Conservation (phyloP, 345 rosid species). For the Citrus medica region DNA sequence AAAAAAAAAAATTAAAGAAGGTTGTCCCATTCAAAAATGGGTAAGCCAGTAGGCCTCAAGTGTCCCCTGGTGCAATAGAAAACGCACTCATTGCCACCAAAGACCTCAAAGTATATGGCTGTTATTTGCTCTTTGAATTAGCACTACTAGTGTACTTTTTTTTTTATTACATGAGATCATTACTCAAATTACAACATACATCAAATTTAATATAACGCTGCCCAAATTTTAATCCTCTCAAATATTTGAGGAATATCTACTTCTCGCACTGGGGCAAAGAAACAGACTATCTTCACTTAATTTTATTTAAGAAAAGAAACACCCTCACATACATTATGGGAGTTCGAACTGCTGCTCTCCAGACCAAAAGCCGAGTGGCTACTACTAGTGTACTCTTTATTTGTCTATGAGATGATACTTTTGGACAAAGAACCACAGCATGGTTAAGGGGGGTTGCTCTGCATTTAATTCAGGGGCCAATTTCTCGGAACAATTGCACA, state of each 20-base stretch:
- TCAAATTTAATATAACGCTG: no score
- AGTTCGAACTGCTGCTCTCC: no score
- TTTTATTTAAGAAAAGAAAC: no score
- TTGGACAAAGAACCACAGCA: not conserved
- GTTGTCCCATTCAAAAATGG: constrained; percentile 17
- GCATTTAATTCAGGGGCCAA: constrained; percentile 1
- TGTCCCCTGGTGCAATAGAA: constrained; percentile 4
- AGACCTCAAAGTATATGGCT: constrained; percentile 19
- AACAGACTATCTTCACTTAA: no score
- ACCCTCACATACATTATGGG: no score
- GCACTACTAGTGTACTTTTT: not conserved
- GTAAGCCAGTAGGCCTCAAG: not conserved
- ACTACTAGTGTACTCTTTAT: not conserved
- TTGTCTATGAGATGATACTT: constrained; percentile 5
- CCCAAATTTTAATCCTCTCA: no score
- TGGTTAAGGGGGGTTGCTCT: not conserved
- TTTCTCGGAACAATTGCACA: constrained; percentile 6
- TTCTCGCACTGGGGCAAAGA: no score
- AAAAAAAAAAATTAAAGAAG: not conserved
- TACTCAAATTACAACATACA: no score
- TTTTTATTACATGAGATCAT: no score
- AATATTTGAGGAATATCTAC: no score
- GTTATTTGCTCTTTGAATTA: constrained; percentile 10
- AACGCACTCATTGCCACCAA: constrained; percentile 21
- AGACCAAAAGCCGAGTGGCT: no score